Evolutionary conservation across 1,284 basidiomycete species (phyloP).

Genomic region (Trametes versicolor): DNA sequence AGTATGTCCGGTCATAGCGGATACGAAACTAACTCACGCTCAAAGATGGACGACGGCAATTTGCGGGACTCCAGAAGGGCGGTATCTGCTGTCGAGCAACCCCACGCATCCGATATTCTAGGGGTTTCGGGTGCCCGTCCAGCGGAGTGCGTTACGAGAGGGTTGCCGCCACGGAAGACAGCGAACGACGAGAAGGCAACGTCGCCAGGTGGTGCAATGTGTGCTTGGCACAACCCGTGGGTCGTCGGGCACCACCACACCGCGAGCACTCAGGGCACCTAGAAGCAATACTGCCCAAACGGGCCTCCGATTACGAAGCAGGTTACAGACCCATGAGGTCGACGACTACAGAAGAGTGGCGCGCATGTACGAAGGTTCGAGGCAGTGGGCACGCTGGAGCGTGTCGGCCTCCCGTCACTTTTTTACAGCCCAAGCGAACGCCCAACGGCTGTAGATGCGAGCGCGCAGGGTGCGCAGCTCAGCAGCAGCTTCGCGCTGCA

Average conservation of each 20-base stretch:
- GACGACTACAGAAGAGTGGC: neutral
- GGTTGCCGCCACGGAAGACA: neutral
- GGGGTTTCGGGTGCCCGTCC: too few relatives aligned
- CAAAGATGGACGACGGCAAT: too few relatives aligned
- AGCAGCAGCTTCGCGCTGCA: slow-evolving; percentile 43
- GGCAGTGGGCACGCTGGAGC: too few relatives aligned
- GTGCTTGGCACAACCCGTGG: slow-evolving; percentile 1
- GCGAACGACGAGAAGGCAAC: neutral
- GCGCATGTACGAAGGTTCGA: slow-evolving; percentile 15
- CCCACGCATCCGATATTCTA: too few relatives aligned
- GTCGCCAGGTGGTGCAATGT: neutral
- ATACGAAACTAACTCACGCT: too few relatives aligned
- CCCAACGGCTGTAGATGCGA: slow-evolving; percentile 46
- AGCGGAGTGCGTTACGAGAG: neutral
- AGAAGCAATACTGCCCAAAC: slow-evolving; percentile 14
- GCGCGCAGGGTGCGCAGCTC: slow-evolving; percentile 44
- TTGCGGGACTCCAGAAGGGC: too few relatives aligned
- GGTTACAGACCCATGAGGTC: slow-evolving; percentile 5
- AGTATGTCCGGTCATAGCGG: too few relatives aligned
- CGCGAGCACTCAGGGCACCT: slow-evolving; percentile 9
- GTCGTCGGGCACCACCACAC: neutral
- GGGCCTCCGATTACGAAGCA: neutral
- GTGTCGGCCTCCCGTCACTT: slow-evolving; percentile 14
- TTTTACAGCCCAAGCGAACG: slow-evolving; percentile 49
- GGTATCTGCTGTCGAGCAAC: too few relatives aligned